Evolutionary conservation across 805 yeast genomes (phyloP), one percentile per base, ranked within the genome.

Genomic region (Ogataea wickerhamii): DNA sequence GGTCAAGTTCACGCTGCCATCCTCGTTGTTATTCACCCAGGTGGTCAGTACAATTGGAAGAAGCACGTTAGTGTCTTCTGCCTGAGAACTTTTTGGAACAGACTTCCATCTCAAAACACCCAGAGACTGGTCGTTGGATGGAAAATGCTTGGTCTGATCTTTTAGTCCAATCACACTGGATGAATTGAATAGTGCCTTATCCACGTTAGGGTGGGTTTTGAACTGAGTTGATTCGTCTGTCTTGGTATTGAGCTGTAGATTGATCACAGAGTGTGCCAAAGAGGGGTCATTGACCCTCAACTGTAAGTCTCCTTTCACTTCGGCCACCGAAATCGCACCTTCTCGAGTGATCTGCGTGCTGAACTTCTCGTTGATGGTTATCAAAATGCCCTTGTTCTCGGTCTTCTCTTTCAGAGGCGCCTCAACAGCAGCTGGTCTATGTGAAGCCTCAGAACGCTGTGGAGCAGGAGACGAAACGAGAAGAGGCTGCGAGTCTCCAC

Each of bases 161-260:
- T 85, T 86, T 55, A 89, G 74, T 0, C 83, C 83, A 53, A 93
- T 78, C 29, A 74, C 62, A 41, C 74, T 68, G 12, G 68, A 61
- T 11, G 73, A 58, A 31, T 73, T 70, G 61, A 91, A 93, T 55
- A 76, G 62, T 28, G 66, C 67, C 55, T 85, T 82, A 66, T 93
- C 97, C 48, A 93, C 94, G 59, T 91, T 89, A 47, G 98, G 98
- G 68, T 93, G 96, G 12, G 98, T 88, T 63, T 89, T 89, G 69
- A 76, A 93, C 56, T 82, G 88, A 32, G 79, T 68, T 16, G 38
- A 34, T 47, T 67, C 77, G 26, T 69, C 61, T 12, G 72, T 63
- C 28, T 68, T 64, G 21, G 73, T 72, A 17, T 64, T 68, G 28
- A 79, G 70, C 28, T 67, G 61, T 47, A 89, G 66, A 44, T 74